These are phyloP conservation scores for Saxophila tyrrhenica DNA, from an alignment of 495 filamentous ascomycete genomes.

Conservation along the genomic window DNA sequence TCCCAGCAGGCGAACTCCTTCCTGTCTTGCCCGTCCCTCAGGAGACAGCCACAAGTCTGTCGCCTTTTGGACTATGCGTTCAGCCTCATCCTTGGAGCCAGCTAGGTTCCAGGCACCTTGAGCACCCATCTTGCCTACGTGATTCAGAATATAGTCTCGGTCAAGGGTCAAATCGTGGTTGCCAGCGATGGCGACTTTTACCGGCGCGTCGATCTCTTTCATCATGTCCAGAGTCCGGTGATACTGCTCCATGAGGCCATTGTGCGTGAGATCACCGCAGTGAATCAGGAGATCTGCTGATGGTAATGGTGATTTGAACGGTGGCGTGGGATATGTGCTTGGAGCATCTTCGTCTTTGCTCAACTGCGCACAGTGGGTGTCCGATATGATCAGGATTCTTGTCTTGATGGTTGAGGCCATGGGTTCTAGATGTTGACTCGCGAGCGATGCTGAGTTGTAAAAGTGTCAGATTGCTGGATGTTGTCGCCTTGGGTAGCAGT, in stretches of 20 bases:
- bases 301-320: slow-evolving; percentile 31
- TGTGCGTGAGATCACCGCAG: slow-evolving; percentile 59
- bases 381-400: slow-evolving; percentile 24
- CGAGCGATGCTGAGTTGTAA: not conserved
- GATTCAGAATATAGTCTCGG: slow-evolving; percentile 15
- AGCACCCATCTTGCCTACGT: not conserved
- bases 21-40: slow-evolving; percentile 26
- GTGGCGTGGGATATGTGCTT: not conserved
- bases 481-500: too few relatives aligned
- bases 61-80: not conserved
- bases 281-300: slow-evolving; percentile 55
- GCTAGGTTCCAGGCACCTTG: not conserved
- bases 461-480: too few relatives aligned
- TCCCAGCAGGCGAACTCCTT: slow-evolving; percentile 51
- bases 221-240: slow-evolving; percentile 42
- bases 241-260: slow-evolving; percentile 47
- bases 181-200: slow-evolving; percentile 70
- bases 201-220: slow-evolving; percentile 42
- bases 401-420: slow-evolving; percentile 9
- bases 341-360: not conserved
- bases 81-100: not conserved
- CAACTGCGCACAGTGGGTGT: slow-evolving; percentile 17
- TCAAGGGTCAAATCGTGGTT: slow-evolving; percentile 73
- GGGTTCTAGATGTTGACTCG: not conserved
- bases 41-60: not conserved